phyloP scores from a whole-genome alignment of 371 early-diverging fungal genomes.

The Mucor irregularis region DNA sequence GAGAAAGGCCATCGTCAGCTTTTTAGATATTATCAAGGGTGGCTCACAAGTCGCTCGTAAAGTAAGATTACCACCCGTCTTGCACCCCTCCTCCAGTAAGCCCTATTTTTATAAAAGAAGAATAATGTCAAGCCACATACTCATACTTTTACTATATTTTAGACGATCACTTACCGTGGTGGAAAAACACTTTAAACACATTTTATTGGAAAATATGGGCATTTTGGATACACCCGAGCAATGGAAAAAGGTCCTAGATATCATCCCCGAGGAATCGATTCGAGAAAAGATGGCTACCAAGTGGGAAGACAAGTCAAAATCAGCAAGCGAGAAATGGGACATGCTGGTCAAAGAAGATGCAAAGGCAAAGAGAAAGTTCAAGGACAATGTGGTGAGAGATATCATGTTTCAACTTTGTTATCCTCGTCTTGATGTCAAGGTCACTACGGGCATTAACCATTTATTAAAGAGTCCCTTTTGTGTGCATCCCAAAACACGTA shows the following conservation, averaged over 20 bases:
- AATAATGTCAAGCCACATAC: neutral
- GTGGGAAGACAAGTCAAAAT: constrained; percentile 52
- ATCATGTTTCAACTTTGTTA: constrained; percentile 88
- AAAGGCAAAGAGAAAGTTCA: constrained; percentile 9
- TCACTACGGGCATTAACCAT: constrained; percentile 91
- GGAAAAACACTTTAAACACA: constrained; percentile 63
- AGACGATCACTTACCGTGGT: constrained; percentile 66
- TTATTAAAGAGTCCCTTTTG: constrained; percentile 99
- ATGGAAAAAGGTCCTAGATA: constrained; percentile 73
- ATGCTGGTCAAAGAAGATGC: constrained; percentile 24
- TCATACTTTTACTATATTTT: constrained; percentile 3
- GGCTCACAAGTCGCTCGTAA: constrained; percentile 72
- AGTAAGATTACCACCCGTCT: constrained; percentile 57
- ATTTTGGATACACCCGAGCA: constrained; percentile 60
- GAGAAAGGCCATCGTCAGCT: constrained; percentile 84
- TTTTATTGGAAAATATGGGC: constrained; percentile 72
- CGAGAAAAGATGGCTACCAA: constrained; percentile 43
- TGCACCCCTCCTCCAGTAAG: constrained; percentile 73
- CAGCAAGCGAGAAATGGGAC: constrained; percentile 64
- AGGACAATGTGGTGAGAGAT: constrained; percentile 52
- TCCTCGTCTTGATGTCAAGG: constrained; percentile 96
- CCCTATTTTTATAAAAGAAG: neutral
- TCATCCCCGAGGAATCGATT: constrained; percentile 72
- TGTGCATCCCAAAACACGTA: constrained; percentile 96
- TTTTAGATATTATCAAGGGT: constrained; percentile 85